Evolutionary conservation across 108 stramenopile genomes (phyloP).

Genomic region (Mayamaea pseudoterrestris): DNA sequence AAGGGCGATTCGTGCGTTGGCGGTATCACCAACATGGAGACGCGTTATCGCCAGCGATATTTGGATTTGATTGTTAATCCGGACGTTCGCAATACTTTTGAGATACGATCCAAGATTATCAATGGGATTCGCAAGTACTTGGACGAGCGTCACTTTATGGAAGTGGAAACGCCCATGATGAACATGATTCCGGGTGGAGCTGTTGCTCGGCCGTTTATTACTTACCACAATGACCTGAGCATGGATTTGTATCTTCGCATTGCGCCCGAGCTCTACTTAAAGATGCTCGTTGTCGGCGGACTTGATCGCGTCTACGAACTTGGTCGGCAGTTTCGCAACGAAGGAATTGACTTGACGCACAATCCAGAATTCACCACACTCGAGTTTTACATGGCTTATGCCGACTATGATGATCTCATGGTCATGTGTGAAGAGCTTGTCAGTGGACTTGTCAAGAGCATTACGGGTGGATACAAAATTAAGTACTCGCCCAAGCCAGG

Average conservation of each 20-base stretch:
- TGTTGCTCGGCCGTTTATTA: conserved; percentile 95
- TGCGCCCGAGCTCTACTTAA: conserved; percentile 96
- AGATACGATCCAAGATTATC: conserved; percentile 84
- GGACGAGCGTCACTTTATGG: conserved; percentile 90
- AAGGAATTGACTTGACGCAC: conserved; percentile 99
- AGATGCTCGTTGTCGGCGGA: conserved; percentile 96
- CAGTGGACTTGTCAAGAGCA: conserved; percentile 88
- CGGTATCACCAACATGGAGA: conserved; percentile 92
- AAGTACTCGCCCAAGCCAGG: conserved; percentile 92
- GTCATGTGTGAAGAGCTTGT: conserved; percentile 95
- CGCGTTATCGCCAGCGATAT: conserved; percentile 95
- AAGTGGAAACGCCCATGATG: conserved; percentile 99
- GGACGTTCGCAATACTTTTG: conserved; percentile 79
- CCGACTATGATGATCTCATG: conserved; percentile 99
- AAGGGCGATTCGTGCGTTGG: conserved; percentile 58
- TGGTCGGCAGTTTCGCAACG: conserved; percentile 98
- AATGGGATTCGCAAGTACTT: conserved; percentile 89
- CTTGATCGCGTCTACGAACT: conserved; percentile 99
- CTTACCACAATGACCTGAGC: conserved; percentile 95
- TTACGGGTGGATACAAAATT: conserved; percentile 92
- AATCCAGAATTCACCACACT: conserved; percentile 99
- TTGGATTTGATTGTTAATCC: conserved; percentile 96
- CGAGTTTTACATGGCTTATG: conserved; percentile 98
- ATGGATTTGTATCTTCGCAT: conserved; percentile 93
- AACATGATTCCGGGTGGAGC: conserved; percentile 99